Evolutionary conservation across 2,329 filamentous ascomycete species (phyloP).

Genomic region (Trichoderma atrobrunneum): DNA sequence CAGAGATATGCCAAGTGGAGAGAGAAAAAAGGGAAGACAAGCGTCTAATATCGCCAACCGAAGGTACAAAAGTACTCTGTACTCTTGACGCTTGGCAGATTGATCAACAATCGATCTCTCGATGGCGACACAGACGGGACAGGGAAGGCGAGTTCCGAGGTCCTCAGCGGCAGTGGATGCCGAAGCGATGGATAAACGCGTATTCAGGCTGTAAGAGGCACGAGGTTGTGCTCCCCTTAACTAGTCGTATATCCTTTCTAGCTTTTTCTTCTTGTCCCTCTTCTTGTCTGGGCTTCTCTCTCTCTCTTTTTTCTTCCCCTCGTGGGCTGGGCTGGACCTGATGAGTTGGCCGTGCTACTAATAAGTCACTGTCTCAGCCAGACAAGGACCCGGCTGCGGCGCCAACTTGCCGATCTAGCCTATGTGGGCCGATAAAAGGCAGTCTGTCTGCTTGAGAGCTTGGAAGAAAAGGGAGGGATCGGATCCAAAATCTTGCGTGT

Average conservation of each 20-base stretch:
- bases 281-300: too few relatives aligned
- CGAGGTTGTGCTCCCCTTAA: constrained; percentile 2
- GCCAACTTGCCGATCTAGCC: constrained; percentile 21
- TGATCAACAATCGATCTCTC: constrained; percentile 18
- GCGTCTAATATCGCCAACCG: neutral
- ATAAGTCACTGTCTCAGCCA: constrained; percentile 33
- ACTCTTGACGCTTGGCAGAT: neutral
- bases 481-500: constrained; percentile 5
- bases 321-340: neutral
- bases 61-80: neutral
- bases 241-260: neutral
- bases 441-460: neutral
- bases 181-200: constrained; percentile 16
- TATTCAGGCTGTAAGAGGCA: neutral
- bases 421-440: constrained; percentile 13
- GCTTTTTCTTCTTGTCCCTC: neutral
- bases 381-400: constrained; percentile 16
- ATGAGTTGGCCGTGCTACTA: constrained; percentile 21
- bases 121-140: constrained; percentile 2
- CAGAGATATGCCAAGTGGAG: neutral
- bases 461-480: neutral
- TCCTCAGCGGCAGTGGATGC: constrained; percentile 8
- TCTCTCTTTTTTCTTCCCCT: neutral
- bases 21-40: neutral
- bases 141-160: constrained; percentile 13